Conservation (phyloP, 2,329 filamentous ascomycete genomes). For the Fusarium oligoseptatum region DNA sequence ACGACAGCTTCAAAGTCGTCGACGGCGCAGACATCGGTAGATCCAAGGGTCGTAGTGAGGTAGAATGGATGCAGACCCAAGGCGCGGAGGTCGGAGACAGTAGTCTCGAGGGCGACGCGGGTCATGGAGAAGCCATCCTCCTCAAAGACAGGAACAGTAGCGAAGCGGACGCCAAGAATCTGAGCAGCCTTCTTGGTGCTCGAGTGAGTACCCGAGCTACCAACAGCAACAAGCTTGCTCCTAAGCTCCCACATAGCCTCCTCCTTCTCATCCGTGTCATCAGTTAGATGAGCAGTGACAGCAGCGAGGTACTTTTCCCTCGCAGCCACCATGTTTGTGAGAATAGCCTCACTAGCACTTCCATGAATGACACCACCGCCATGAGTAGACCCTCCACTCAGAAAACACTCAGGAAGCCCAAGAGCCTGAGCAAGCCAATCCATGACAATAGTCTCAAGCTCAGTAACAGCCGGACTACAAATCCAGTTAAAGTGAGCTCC, state of each 20-base stretch:
- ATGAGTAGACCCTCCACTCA: slow-evolving; percentile 75
- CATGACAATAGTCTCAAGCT: slow-evolving; percentile 91
- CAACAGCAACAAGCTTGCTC: slow-evolving; percentile 78
- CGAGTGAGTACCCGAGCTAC: slow-evolving; percentile 83
- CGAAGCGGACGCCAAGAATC: slow-evolving; percentile 87
- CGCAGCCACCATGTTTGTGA: slow-evolving; percentile 89
- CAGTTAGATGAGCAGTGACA: slow-evolving; percentile 64
- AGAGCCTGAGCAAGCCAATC: slow-evolving; percentile 90
- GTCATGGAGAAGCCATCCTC: slow-evolving; percentile 79
- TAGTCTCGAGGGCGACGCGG: slow-evolving; percentile 69
- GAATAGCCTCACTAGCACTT: slow-evolving; percentile 87
- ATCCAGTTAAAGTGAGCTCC: slow-evolving; percentile 98
- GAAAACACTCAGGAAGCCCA: slow-evolving; percentile 78
- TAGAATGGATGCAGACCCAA: slow-evolving; percentile 87
- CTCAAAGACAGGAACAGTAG: slow-evolving; percentile 73
- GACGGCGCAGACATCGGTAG: slow-evolving; percentile 88
- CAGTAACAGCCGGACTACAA: slow-evolving; percentile 90
- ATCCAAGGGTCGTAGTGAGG: slow-evolving; percentile 85
- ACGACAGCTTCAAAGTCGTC: slow-evolving; percentile 84
- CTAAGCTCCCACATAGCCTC: slow-evolving; percentile 71
- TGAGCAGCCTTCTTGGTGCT: slow-evolving; percentile 89
- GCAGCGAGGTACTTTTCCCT: slow-evolving; percentile 81
- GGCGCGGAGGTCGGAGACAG: slow-evolving; percentile 74
- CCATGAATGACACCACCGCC: slow-evolving; percentile 97
- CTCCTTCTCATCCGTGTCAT: slow-evolving; percentile 74